These are phyloP conservation scores for Zangia roseola DNA, from an alignment of 768 basidiomycete species.

Conservation along the genomic window DNA sequence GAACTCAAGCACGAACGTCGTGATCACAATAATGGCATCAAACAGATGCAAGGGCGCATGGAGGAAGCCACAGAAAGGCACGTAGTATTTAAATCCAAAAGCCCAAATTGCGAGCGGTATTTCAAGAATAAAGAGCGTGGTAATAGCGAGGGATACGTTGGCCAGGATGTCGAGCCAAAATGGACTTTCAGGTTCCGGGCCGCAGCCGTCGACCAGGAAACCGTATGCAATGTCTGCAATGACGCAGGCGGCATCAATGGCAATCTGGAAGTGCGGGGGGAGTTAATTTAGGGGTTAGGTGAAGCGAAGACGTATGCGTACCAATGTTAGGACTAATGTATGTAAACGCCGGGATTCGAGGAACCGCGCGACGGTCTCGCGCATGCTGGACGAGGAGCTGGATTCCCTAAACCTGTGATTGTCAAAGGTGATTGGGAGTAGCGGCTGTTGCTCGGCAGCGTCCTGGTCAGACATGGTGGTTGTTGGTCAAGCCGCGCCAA, in stretches of 20 bases:
- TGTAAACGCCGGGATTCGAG: constrained; percentile 58
- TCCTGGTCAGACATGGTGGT: constrained; percentile 37
- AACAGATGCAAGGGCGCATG: constrained; percentile 71
- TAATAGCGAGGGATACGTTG: constrained; percentile 64
- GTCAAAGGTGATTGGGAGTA: constrained; percentile 38
- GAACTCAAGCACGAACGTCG: constrained; percentile 73
- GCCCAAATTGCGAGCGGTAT: constrained; percentile 70
- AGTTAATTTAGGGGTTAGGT: constrained; percentile 7
- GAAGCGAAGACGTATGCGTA: constrained; percentile 34
- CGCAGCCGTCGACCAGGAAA: constrained; percentile 57
- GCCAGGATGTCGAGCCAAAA: constrained; percentile 63
- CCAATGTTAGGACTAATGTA: constrained; percentile 56
- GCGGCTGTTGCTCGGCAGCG: constrained; percentile 46
- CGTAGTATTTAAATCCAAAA: constrained; percentile 58
- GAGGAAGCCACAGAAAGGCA: constrained; percentile 53
- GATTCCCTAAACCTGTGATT: constrained; percentile 5
- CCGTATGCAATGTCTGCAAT: constrained; percentile 69
- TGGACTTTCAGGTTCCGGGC: constrained; percentile 43
- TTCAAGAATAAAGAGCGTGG: constrained; percentile 72
- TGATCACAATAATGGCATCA: constrained; percentile 67
- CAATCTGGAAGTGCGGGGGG: constrained; percentile 39
- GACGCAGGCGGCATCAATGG: constrained; percentile 68
- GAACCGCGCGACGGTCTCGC: constrained; percentile 39
- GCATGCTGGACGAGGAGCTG: constrained; percentile 19
- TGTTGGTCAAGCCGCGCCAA: constrained; percentile 14